Evolutionary conservation across 139 green algal species (phyloP).

Genomic region (Picochlorum sp.): DNA sequence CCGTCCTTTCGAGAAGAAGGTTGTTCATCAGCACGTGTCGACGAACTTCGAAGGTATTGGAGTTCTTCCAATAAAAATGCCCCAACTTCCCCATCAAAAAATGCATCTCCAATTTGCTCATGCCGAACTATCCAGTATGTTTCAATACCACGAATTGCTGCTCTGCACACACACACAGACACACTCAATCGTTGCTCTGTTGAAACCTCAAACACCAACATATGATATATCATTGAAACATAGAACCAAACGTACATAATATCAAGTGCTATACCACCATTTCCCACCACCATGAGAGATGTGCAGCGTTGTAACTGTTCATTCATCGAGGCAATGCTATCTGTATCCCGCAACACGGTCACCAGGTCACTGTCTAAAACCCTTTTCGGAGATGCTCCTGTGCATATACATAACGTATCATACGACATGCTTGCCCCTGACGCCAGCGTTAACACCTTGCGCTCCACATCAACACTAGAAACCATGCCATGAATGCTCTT

Average conservation of each 20-base stretch:
- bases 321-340: conserved; percentile 45
- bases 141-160: conserved; percentile 36
- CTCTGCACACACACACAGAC: conserved; percentile 11
- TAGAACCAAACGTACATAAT: conserved; percentile 36
- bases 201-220: neutral
- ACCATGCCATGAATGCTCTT: conserved; percentile 33
- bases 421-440: conserved; percentile 35
- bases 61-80: conserved; percentile 56
- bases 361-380: conserved; percentile 1
- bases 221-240: conserved; percentile 3
- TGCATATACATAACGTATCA: conserved; percentile 62
- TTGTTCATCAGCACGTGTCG: neutral
- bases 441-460: conserved; percentile 30
- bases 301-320: conserved; percentile 16
- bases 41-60: neutral
- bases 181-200: neutral
- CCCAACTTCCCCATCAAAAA: conserved; percentile 77
- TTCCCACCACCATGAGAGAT: conserved; percentile 65
- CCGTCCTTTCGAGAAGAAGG: neutral
- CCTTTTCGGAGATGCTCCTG: conserved; percentile 56
- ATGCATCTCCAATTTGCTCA: conserved; percentile 71
- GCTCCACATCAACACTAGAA: conserved; percentile 15
- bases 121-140: conserved; percentile 73
- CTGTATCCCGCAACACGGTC: conserved; percentile 52
- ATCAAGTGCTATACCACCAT: conserved; percentile 82